Base-by-base conservation (phyloP, 2,329 filamentous ascomycete species). In the Dactylellina sp. region DNA sequence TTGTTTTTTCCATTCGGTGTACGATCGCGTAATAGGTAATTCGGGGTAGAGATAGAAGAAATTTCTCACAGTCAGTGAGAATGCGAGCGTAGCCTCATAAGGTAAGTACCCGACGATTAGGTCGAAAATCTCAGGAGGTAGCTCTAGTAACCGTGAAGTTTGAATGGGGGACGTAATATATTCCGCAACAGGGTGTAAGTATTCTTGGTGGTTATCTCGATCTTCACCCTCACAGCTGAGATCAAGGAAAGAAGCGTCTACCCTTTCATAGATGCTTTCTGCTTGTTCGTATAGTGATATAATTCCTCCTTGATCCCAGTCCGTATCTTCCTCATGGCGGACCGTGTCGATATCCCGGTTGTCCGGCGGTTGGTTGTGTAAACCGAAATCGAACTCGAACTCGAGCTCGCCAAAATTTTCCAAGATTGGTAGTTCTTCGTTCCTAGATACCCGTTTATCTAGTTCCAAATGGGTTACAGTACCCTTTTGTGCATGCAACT, bases 1-100 rank as follows among this genome's bases (percentile, higher is more conserved):
- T 55, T 55, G 50, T 11, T 16, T 24, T 12, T 25, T 32, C 50
- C 40, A 47, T 20, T 59, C 40, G 39, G 2, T 7, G 6, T 46
- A 32, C 2, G 37, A 46, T 2, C 28, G 20, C 1, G 55, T 44
- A 20, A 20, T 18, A 22, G 37, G 55, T 16, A 47, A 12, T 18
- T 46, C 25, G n/a, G 50, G 50, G 18, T 50, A 68, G 46, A 68
- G 18, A 39, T 55, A 14, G 46, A 46, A 68, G 28, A 24, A 12
- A n/a, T 24, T 55, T 40, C 50, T 14, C 1, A 37, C 42, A 1
- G 61, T 56, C 6, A 64, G 14, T 2, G 61, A 46, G n/a, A 64
- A 49, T 2, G 49, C 16, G 3, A 56, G 6, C 9, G 14, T 28
- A n/a, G 37, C 61, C 14, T 53, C 46, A 16, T 39, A 56, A 39